phyloP scores from a whole-genome alignment of 306 rosid species.

The Canavalia gladiata region DNA sequence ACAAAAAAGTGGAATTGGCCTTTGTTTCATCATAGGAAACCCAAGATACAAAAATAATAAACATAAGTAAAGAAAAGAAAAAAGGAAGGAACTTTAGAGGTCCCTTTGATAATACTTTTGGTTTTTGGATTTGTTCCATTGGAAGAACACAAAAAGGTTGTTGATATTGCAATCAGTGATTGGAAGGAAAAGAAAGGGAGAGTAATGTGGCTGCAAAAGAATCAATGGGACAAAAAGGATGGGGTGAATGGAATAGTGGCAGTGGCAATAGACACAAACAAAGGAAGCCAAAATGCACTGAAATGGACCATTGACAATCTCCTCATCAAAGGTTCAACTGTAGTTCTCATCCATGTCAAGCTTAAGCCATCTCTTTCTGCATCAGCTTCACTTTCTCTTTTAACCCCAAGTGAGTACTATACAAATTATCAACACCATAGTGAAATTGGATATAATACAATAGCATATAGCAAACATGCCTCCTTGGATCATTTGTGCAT shows the following conservation, averaged over 20 bases:
- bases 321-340: conserved; percentile 60
- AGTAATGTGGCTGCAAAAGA: conserved; percentile 82
- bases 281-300: conserved; percentile 83
- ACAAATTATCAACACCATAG: no score
- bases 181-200: neutral
- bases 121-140: neutral
- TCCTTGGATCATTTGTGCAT: neutral
- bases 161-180: conserved; percentile 15
- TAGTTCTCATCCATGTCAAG: conserved; percentile 84
- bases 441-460: no score
- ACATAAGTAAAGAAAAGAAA: neutral
- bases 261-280: conserved; percentile 89
- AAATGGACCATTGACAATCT: conserved; percentile 87
- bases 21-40: neutral
- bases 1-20: neutral
- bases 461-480: no score
- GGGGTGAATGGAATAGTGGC: conserved; percentile 80
- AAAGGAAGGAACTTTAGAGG: neutral
- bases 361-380: conserved; percentile 51
- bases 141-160: conserved; percentile 1
- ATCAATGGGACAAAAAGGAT: conserved; percentile 63
- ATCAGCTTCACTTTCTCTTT: conserved; percentile 42
- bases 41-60: neutral
- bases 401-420: conserved; percentile 59
- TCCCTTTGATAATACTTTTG: neutral